These are phyloP conservation scores for Trichosporon faecale DNA, from an alignment of 1,284 basidiomycete genomes.

Conservation along the genomic window DNA sequence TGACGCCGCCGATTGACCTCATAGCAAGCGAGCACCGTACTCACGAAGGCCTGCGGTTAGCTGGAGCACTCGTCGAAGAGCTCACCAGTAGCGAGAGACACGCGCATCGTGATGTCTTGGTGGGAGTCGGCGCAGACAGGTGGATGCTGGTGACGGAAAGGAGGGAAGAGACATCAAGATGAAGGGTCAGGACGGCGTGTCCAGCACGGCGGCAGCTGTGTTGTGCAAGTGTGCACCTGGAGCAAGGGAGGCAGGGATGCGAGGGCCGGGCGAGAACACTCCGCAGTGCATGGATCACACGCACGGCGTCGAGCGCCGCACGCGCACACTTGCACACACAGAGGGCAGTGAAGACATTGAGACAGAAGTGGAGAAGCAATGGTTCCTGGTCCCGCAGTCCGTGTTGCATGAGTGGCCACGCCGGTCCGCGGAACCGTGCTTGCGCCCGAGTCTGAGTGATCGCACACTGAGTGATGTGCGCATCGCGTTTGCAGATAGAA, in stretches of 20 bases:
- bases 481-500: no score
- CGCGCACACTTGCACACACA: no score
- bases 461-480: no score
- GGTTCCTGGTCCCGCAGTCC: no score
- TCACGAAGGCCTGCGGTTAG: neutral
- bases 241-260: no score
- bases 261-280: neutral
- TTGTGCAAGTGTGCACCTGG: no score
- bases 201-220: no score
- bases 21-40: neutral
- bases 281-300: neutral
- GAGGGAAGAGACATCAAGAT: neutral
- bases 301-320: neutral
- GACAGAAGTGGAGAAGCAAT: no score
- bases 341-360: no score
- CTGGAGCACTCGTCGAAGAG: neutral
- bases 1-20: neutral
- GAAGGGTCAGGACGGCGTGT: neutral
- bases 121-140: neutral
- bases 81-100: neutral
- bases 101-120: neutral
- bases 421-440: no score
- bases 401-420: no score
- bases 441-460: no score
- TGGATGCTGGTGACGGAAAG: neutral